Conservation (phyloP, 345 rosid genomes). For the Euphorbia tirucalli region DNA sequence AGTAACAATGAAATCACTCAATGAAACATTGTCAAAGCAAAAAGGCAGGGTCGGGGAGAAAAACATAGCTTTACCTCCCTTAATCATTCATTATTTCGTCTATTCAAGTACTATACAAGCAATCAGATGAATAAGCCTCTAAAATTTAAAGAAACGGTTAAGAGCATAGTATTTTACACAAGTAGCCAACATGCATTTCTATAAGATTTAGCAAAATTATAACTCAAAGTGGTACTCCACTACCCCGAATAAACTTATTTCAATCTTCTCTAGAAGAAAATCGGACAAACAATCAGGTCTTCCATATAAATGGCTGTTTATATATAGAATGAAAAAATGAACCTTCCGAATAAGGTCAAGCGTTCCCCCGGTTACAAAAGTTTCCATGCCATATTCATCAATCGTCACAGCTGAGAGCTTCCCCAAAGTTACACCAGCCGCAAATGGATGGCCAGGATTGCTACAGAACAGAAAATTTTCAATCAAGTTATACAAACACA, state of each 20-base stretch:
- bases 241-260: background rate
- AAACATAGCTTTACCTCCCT: background rate
- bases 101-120: background rate
- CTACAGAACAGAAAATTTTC: slow-evolving; percentile 39
- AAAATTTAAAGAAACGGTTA: background rate
- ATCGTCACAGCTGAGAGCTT: slow-evolving; percentile 88
- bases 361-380: slow-evolving; percentile 80
- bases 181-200: background rate
- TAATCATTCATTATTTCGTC: background rate
- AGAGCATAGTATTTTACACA: background rate
- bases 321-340: slow-evolving; percentile 10
- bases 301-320: background rate
- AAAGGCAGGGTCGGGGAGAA: background rate
- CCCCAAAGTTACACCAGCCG: slow-evolving; percentile 83
- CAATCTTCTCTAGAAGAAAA: background rate
- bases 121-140: slow-evolving; percentile 1
- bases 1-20: background rate
- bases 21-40: background rate
- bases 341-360: slow-evolving; percentile 85
- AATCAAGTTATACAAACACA: background rate
- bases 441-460: slow-evolving; percentile 88
- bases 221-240: background rate
- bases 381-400: slow-evolving; percentile 89
- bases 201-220: background rate
- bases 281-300: background rate